Percentiles rank a stretch among this genome's conserved stretches.
These are phyloP conservation scores for Phlyctochytrium arcticum DNA, from an alignment of 192 early-diverging fungal species.

Conservation along the genomic window DNA sequence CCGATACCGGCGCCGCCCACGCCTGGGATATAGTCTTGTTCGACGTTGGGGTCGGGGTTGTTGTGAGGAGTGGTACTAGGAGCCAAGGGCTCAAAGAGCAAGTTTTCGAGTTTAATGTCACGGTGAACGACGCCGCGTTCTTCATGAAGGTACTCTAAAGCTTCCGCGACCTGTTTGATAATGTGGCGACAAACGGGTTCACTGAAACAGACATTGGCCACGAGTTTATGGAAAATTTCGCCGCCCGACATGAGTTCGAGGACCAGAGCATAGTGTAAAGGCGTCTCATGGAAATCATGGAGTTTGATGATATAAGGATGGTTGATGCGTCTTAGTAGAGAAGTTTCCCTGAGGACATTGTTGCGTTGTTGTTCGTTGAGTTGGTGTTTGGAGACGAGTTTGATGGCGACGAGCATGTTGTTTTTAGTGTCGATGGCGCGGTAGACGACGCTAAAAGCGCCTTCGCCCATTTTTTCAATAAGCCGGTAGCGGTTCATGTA, in stretches of 20 bases:
- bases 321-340: constrained; percentile 74
- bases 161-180: constrained; percentile 81
- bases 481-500: constrained; percentile 56
- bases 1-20: constrained; percentile 83
- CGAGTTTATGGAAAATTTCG: constrained; percentile 86
- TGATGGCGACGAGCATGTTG: constrained; percentile 73
- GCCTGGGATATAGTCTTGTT: constrained; percentile 67
- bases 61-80: neutral
- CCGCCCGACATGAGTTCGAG: constrained; percentile 84
- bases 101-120: constrained; percentile 93
- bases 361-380: constrained; percentile 69
- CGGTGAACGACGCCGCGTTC: constrained; percentile 51
- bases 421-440: constrained; percentile 62
- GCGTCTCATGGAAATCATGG: constrained; percentile 71
- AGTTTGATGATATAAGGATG: constrained; percentile 76
- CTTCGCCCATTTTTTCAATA: constrained; percentile 69
- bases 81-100: constrained; percentile 33
- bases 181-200: constrained; percentile 76
- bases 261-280: constrained; percentile 70
- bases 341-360: constrained; percentile 83
- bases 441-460: constrained; percentile 84
- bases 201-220: constrained; percentile 75
- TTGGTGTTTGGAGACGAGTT: constrained; percentile 73
- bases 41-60: constrained; percentile 63
- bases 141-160: constrained; percentile 78